These are phyloP conservation scores for Ophiocordyceps polyrhachis-furcata DNA, from an alignment of 2,329 filamentous ascomycete genomes.

Conservation along the genomic window DNA sequence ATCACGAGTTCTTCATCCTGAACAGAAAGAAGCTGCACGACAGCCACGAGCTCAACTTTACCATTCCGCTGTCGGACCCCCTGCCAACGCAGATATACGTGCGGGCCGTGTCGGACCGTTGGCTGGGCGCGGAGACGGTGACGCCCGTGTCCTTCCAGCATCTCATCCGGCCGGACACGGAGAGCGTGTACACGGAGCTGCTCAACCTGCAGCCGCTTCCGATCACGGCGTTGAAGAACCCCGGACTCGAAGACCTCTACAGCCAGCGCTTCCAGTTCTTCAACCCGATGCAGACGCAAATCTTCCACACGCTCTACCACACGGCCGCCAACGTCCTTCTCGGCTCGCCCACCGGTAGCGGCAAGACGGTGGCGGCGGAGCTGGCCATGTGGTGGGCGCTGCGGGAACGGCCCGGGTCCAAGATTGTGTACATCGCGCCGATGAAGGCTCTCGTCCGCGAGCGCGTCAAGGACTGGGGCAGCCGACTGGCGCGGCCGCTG, in stretches of 20 bases:
- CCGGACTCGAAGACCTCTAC: slow-evolving; percentile 74
- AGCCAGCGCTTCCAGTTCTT: slow-evolving; percentile 82
- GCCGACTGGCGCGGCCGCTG: slow-evolving; percentile 62
- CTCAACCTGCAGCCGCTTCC: slow-evolving; percentile 81
- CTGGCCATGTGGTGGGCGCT: slow-evolving; percentile 99
- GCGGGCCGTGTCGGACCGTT: slow-evolving; percentile 81
- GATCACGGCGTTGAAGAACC: slow-evolving; percentile 72
- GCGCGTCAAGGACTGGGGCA: slow-evolving; percentile 86
- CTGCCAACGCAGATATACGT: slow-evolving; percentile 93
- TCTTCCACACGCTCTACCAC: slow-evolving; percentile 93
- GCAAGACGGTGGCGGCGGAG: slow-evolving; percentile 91
- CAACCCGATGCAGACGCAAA: slow-evolving; percentile 98
- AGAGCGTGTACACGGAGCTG: slow-evolving; percentile 91
- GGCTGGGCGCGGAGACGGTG: slow-evolving; percentile 92
- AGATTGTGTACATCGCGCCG: slow-evolving; percentile 96
- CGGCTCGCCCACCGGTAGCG: slow-evolving; percentile 89
- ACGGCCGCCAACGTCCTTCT: slow-evolving; percentile 82
- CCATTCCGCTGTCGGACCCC: slow-evolving; percentile 84
- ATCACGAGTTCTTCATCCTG: slow-evolving; percentile 92
- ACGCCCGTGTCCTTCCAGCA: slow-evolving; percentile 94
- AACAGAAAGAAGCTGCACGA: slow-evolving; percentile 79
- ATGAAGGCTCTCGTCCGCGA: slow-evolving; percentile 98
- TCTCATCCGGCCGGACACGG: slow-evolving; percentile 88
- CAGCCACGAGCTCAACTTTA: slow-evolving; percentile 96
- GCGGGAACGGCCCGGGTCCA: slow-evolving; percentile 79